Conservation (phyloP, 345 rosid genomes). For the Eucalyptus virginea region DNA sequence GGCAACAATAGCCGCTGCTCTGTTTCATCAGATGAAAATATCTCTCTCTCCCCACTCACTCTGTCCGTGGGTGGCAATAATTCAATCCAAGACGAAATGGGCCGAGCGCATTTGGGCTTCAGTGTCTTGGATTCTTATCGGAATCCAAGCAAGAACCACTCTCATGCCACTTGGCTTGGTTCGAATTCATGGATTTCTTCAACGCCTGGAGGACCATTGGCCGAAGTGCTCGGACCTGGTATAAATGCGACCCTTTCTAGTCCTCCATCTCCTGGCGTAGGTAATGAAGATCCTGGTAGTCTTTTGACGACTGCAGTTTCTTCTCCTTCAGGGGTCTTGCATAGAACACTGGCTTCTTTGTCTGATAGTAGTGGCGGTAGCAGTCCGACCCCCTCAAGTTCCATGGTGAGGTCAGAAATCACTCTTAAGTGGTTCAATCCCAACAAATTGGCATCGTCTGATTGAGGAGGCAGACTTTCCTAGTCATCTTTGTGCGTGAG, state of each 20-base stretch:
- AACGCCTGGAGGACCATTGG: slow-evolving; percentile 56
- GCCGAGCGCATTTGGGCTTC: slow-evolving; percentile 22
- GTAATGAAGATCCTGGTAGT: slow-evolving; percentile 9
- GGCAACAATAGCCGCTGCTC: not conserved
- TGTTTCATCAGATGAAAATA: slow-evolving; percentile 16
- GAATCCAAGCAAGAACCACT: slow-evolving; percentile 6
- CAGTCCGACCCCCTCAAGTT: slow-evolving; percentile 26
- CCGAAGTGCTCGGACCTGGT: slow-evolving; percentile 47
- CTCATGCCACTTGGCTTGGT: slow-evolving; percentile 24
- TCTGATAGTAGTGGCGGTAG: slow-evolving; percentile 54
- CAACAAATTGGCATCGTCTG: not conserved
- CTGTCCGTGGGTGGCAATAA: slow-evolving; percentile 39
- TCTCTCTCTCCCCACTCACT: slow-evolving; percentile 27
- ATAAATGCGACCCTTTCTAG: not conserved
- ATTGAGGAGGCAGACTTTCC: not conserved
- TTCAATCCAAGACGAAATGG: slow-evolving; percentile 19
- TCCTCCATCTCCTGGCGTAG: slow-evolving; percentile 1
- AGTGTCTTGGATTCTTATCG: slow-evolving; percentile 11
- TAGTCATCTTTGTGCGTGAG: not conserved
- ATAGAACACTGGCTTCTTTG: slow-evolving; percentile 31
- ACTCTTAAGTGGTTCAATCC: slow-evolving; percentile 19
- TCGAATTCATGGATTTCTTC: slow-evolving; percentile 19
- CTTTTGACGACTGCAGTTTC: slow-evolving; percentile 17
- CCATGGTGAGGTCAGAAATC: slow-evolving; percentile 17
- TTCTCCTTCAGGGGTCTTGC: slow-evolving; percentile 51